Conservation (phyloP, 805 yeast genomes). For the Zygotorulaspora florentina region DNA sequence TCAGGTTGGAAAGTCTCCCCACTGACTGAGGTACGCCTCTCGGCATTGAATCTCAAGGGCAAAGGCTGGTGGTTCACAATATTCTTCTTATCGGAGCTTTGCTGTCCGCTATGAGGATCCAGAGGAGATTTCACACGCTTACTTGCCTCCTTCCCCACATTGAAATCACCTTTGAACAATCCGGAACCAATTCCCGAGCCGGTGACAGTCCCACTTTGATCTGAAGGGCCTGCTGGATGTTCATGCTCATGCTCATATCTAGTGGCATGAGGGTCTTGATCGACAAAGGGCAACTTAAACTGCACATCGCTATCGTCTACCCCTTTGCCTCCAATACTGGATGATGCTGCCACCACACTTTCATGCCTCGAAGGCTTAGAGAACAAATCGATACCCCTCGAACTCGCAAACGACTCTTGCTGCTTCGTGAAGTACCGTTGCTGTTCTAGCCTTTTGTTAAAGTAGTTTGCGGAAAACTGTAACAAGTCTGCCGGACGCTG, state of each 20-base stretch:
- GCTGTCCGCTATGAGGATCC: conserved; percentile 18
- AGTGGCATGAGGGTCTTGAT: conserved; percentile 57
- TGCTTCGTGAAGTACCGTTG: conserved; percentile 53
- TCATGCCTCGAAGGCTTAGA: conserved; percentile 38
- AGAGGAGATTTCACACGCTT: conserved; percentile 16
- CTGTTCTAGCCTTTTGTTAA: conserved; percentile 55
- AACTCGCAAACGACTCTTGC: conserved; percentile 38
- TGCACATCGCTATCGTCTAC: conserved; percentile 23
- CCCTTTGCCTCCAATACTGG: conserved; percentile 10
- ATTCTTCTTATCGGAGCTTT: conserved; percentile 11
- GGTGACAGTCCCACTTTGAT: conserved; percentile 1
- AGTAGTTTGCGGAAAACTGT: conserved; percentile 73
- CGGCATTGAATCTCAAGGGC: conserved; percentile 65
- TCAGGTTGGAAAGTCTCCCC: conserved; percentile 85
- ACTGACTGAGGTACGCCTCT: conserved; percentile 83
- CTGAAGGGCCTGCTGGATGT: not conserved
- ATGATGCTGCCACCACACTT: conserved; percentile 31
- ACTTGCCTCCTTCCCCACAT: conserved; percentile 24
- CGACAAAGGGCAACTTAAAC: conserved; percentile 60
- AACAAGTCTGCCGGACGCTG: conserved; percentile 63
- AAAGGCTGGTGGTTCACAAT: conserved; percentile 30
- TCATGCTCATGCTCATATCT: conserved; percentile 14
- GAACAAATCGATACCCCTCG: conserved; percentile 48
- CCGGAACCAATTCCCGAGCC: conserved; percentile 11
- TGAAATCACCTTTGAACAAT: conserved; percentile 31